A percentile compares a stretch with the other conserved stretches of the same genome.
Conservation (phyloP, 139 green algal genomes). For the Coelastrella sp. region DNA sequence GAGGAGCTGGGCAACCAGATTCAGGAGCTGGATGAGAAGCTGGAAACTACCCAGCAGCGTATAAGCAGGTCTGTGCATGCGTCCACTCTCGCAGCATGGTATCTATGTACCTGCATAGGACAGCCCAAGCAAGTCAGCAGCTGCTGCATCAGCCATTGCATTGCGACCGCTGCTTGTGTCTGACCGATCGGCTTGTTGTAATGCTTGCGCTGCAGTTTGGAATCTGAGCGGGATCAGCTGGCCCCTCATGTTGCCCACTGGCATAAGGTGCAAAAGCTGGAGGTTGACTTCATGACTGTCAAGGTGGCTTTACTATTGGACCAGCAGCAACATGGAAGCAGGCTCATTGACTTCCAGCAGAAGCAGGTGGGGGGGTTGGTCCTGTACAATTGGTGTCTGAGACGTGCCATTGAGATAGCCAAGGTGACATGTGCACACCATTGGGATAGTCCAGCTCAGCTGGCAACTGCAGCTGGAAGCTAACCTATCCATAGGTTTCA, state of each 20-base stretch:
- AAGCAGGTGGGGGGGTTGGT: not conserved
- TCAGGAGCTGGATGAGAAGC: constrained; percentile 1
- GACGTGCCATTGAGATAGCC: not conserved
- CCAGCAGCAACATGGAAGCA: constrained; percentile 18
- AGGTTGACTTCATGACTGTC: not conserved
- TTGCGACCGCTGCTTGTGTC: not conserved
- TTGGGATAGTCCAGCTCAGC: too few relatives aligned
- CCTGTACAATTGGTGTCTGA: not conserved
- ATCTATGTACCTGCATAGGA: too few relatives aligned
- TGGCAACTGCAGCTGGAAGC: too few relatives aligned
- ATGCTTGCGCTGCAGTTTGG: constrained; percentile 46
- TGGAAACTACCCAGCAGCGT: not conserved
- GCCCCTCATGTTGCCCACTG: constrained; percentile 66
- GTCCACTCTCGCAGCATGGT: too few relatives aligned
- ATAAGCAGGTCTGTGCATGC: constrained; percentile 26
- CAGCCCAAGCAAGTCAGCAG: not conserved
- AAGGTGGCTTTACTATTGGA: constrained; percentile 8
- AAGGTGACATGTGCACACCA: not conserved
- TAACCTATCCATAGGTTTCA: too few relatives aligned
- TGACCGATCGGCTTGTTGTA: not conserved
- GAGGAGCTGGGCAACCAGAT: not conserved
- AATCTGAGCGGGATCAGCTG: constrained; percentile 48
- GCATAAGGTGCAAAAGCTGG: constrained; percentile 43
- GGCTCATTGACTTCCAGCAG: not conserved
- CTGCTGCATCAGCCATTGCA: not conserved